Evolutionary conservation across 2,329 filamentous ascomycete species (phyloP).

Genomic region (Alternaria infectoria): DNA sequence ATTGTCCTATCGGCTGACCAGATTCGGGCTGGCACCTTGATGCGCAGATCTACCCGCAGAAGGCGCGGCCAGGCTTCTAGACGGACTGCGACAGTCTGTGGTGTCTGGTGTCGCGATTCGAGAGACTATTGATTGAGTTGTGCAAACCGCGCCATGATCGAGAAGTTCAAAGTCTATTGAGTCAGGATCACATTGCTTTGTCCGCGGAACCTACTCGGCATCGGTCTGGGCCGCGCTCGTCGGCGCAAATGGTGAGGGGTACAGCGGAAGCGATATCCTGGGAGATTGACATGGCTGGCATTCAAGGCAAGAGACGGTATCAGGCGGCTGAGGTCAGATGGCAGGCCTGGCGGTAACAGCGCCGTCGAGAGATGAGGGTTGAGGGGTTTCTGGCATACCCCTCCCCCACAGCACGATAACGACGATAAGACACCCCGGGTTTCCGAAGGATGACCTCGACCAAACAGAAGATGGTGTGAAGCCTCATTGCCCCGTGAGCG

Average conservation of each 20-base stretch:
- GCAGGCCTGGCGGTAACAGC: conserved; percentile 15
- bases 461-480: conserved; percentile 36
- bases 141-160: background rate
- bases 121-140: conserved; percentile 5
- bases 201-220: conserved; percentile 8
- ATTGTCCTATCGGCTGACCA: conserved; percentile 46
- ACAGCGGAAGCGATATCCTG: conserved; percentile 10
- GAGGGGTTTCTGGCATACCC: conserved; percentile 3
- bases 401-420: conserved; percentile 34
- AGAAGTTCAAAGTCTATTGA: conserved; percentile 1
- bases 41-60: conserved; percentile 37
- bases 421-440: conserved; percentile 24
- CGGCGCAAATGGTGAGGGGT: conserved; percentile 27
- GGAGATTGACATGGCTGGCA: conserved; percentile 5
- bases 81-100: background rate
- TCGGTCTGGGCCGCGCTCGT: conserved; percentile 9
- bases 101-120: background rate
- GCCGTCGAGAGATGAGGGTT: conserved; percentile 14
- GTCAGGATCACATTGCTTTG: conserved; percentile 9
- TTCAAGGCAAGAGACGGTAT: conserved; percentile 15
- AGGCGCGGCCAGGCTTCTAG: conserved; percentile 21
- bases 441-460: conserved; percentile 24
- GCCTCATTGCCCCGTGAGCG: conserved; percentile 35
- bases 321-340: conserved; percentile 24
- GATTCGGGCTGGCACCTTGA: conserved; percentile 27